These are phyloP conservation scores for Pythium coloratum DNA, from an alignment of 352 stramenopile species.

Conservation along the genomic window DNA sequence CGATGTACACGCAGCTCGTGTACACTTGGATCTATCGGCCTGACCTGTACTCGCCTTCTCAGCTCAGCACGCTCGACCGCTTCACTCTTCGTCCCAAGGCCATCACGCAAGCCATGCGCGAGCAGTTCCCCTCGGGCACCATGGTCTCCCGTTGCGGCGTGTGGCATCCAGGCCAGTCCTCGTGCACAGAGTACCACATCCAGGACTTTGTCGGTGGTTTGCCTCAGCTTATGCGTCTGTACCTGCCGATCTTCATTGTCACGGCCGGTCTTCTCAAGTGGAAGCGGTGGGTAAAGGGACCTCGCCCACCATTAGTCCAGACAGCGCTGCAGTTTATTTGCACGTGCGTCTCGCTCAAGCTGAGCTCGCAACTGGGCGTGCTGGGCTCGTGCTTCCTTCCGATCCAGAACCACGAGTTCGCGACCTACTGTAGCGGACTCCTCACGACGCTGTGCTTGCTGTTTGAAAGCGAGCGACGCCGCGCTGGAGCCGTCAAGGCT, in stretches of 20 bases:
- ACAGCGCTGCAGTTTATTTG: conserved; percentile 52
- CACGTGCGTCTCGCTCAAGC: conserved; percentile 56
- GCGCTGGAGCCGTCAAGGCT: conserved; percentile 55
- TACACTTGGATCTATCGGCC: conserved; percentile 64
- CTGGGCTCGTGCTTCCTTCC: conserved; percentile 49
- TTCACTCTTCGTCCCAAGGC: conserved; percentile 38
- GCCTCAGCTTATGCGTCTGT: conserved; percentile 44
- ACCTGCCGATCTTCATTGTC: conserved; percentile 66
- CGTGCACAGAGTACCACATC: conserved; percentile 49
- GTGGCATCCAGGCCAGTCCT: conserved; percentile 32
- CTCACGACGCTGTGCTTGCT: conserved; percentile 48
- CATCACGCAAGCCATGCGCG: conserved; percentile 52
- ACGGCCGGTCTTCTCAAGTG: conserved; percentile 54
- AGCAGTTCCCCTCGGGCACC: conserved; percentile 43
- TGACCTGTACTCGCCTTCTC: conserved; percentile 45
- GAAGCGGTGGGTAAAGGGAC: conserved; percentile 61
- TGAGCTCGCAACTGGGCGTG: conserved; percentile 62
- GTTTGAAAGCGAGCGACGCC: conserved; percentile 53
- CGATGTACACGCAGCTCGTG: conserved; percentile 49
- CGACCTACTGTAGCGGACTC: conserved; percentile 34
- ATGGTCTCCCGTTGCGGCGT: conserved; percentile 56
- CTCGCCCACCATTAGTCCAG: conserved; percentile 37
- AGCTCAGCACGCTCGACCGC: conserved; percentile 51
- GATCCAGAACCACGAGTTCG: conserved; percentile 29
- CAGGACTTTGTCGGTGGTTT: conserved; percentile 42